Conservation (phyloP, 495 filamentous ascomycete species). For the Neurospora sp. region DNA sequence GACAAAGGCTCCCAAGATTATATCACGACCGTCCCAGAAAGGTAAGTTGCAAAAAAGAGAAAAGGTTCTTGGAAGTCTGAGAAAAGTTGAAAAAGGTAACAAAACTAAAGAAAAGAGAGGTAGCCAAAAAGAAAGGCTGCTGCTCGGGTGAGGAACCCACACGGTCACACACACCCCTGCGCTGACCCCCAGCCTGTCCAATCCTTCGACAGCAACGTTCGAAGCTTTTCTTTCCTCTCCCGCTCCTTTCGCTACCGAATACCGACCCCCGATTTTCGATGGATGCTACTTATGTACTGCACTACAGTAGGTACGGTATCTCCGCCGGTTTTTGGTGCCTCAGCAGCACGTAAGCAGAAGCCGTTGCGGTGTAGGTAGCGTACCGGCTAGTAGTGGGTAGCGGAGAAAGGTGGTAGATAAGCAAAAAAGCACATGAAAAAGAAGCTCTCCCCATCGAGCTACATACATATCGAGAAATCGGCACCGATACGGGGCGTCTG, state of each 20-base stretch:
- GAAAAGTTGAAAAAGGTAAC: background rate
- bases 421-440: background rate
- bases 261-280: background rate
- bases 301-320: background rate
- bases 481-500: background rate
- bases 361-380: background rate
- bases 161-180: background rate
- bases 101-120: background rate
- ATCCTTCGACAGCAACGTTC: background rate
- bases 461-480: background rate
- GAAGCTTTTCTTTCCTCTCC: background rate
- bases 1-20: too few relatives aligned
- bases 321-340: background rate
- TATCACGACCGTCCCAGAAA: background rate
- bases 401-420: background rate
- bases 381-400: background rate
- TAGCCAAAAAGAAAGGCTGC: background rate
- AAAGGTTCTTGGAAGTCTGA: background rate
- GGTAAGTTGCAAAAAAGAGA: background rate
- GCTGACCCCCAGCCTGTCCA: background rate
- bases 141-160: background rate
- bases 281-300: background rate
- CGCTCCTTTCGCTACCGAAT: background rate
- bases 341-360: background rate
- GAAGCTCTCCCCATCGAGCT: background rate